Conservation (phyloP, 108 stramenopile genomes). For the Conticribra weissflogii region DNA sequence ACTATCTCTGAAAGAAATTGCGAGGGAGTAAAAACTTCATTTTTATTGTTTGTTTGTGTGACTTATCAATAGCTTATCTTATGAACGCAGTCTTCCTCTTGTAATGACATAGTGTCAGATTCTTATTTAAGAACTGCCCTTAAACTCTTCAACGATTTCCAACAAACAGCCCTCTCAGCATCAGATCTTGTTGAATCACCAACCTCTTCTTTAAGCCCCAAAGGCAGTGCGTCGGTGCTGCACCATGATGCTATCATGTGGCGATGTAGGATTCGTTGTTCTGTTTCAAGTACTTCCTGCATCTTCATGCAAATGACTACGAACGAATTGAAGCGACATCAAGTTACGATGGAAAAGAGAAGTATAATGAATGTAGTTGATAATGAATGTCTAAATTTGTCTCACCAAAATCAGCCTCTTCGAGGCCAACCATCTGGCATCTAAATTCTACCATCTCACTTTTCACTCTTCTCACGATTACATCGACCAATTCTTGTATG, state of each 20-base stretch:
- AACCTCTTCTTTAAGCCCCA: slow-evolving; percentile 15
- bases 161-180: slow-evolving; percentile 28
- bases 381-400: not conserved
- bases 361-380: not conserved
- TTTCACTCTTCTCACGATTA: slow-evolving; percentile 22
- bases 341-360: not conserved
- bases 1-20: no score
- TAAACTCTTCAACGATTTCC: slow-evolving; percentile 20
- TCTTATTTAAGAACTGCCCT: no score
- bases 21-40: no score
- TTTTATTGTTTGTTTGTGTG: no score
- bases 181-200: slow-evolving; percentile 4
- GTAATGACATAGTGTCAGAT: no score
- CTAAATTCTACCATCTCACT: slow-evolving; percentile 37
- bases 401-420: slow-evolving; percentile 36
- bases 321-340: not conserved
- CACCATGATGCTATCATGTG: slow-evolving; percentile 54
- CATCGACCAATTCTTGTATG: slow-evolving; percentile 42
- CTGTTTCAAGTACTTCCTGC: slow-evolving; percentile 36
- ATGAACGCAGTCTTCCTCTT: no score
- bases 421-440: slow-evolving; percentile 19
- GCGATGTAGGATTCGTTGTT: slow-evolving; percentile 37
- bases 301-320: slow-evolving; percentile 43
- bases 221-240: slow-evolving; percentile 38
- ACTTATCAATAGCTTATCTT: no score